Evolutionary conservation across 2,329 filamentous ascomycete species (phyloP).

Genomic region (Penicillium sp.): DNA sequence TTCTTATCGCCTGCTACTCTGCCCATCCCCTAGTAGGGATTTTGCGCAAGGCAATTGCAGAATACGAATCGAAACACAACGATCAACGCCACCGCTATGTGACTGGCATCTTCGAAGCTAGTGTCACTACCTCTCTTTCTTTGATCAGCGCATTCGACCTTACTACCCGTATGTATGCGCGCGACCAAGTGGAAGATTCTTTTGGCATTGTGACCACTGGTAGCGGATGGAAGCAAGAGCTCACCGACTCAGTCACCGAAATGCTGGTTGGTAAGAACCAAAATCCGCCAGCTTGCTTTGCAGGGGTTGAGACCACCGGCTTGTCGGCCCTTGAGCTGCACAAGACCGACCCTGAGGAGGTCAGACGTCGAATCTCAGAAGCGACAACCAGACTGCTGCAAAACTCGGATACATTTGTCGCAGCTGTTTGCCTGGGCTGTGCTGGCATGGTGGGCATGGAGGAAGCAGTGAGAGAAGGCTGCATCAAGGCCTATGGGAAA

Average conservation of each 20-base stretch:
- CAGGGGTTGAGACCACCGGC: conserved; percentile 79
- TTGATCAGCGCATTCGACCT: conserved; percentile 47
- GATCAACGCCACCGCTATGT: conserved; percentile 55
- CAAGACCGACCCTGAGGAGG: conserved; percentile 62
- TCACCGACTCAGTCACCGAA: conserved; percentile 63
- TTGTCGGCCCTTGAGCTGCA: conserved; percentile 80
- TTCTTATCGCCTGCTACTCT: conserved; percentile 87
- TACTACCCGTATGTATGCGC: conserved; percentile 25
- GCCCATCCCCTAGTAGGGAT: conserved; percentile 73
- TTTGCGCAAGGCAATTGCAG: conserved; percentile 52
- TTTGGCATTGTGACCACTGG: conserved; percentile 93
- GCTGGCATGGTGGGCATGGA: conserved; percentile 90
- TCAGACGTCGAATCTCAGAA: conserved; percentile 65
- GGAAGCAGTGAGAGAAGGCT: conserved; percentile 69
- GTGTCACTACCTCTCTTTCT: conserved; percentile 66
- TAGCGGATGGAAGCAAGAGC: conserved; percentile 74
- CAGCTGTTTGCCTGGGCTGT: conserved; percentile 80
- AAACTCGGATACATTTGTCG: conserved; percentile 52
- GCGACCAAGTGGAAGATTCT: conserved; percentile 42
- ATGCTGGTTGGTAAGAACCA: conserved; percentile 59
- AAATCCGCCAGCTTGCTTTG: conserved; percentile 58
- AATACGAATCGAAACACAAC: conserved; percentile 19
- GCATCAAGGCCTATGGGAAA: conserved; percentile 64
- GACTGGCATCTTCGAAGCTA: conserved; percentile 86
- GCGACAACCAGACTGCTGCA: conserved; percentile 68